Percentiles rank a stretch among this genome's conserved stretches.
Evolutionary conservation across 306 rosid species (phyloP).

Genomic region (Senna siamea): DNA sequence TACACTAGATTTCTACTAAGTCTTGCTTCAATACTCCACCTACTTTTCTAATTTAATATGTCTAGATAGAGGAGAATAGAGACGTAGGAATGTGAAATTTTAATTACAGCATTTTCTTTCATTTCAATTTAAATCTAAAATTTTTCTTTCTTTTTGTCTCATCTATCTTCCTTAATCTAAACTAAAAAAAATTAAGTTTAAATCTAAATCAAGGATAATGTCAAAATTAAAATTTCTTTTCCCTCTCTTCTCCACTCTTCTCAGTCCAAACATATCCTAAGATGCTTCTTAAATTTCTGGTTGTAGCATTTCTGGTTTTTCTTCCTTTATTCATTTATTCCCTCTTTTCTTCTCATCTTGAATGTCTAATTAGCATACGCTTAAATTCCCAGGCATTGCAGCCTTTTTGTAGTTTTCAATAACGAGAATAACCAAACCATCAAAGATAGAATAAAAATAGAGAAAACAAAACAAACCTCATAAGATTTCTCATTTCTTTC

Average conservation of each 20-base stretch:
- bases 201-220: too few species aligned
- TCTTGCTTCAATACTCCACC: neutral
- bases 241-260: too few species aligned
- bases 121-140: too few species aligned
- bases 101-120: too few species aligned
- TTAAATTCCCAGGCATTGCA: conserved; percentile 12
- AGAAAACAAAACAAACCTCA: conserved; percentile 58
- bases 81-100: too few species aligned
- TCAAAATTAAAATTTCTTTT: too few species aligned
- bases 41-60: neutral
- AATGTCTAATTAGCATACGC: conserved; percentile 7
- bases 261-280: too few species aligned
- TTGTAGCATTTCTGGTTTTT: too few species aligned
- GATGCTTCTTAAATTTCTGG: neutral
- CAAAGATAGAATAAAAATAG: neutral
- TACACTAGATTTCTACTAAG: neutral
- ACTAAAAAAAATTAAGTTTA: too few species aligned
- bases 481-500: conserved; percentile 90
- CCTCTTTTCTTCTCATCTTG: conserved; percentile 1
- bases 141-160: too few species aligned
- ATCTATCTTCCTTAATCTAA: too few species aligned
- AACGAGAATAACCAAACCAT: conserved; percentile 13
- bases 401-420: neutral
- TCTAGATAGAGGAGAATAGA: too few species aligned
- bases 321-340: neutral